Conservation (phyloP, 768 basidiomycete species). For the Wakefieldia striispora region DNA sequence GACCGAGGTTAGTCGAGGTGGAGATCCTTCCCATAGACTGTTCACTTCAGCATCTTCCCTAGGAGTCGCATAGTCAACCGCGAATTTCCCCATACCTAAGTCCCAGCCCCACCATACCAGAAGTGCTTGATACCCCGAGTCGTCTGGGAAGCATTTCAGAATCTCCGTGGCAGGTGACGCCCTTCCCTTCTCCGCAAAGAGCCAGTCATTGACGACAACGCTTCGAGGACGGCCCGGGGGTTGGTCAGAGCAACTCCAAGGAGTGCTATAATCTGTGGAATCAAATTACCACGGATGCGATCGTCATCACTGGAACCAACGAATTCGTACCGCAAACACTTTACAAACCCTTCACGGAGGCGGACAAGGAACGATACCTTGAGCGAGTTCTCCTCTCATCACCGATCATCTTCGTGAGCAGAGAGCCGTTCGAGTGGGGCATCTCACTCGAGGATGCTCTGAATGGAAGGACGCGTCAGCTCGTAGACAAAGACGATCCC, state of each 20-base stretch:
- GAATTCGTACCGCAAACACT: constrained; percentile 62
- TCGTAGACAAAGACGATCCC: constrained; percentile 52
- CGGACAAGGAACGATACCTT: constrained; percentile 70
- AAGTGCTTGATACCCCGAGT: background rate
- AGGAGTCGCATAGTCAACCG: background rate
- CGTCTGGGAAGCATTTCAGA: background rate
- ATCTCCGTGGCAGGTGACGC: constrained; percentile 4
- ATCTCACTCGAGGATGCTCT: constrained; percentile 60
- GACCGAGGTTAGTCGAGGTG: background rate
- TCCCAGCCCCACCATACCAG: background rate
- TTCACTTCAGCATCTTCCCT: background rate
- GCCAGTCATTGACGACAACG: background rate
- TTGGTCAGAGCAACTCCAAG: constrained; percentile 3
- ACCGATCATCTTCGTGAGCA: constrained; percentile 60
- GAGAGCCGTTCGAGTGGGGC: constrained; percentile 53
- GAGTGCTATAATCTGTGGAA: constrained; percentile 19
- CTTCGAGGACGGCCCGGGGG: background rate
- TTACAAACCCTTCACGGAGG: constrained; percentile 69
- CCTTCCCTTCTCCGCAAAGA: background rate
- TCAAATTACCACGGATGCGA: constrained; percentile 1
- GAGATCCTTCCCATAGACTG: background rate
- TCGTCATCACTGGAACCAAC: constrained; percentile 32
- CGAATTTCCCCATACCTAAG: background rate
- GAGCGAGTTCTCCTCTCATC: constrained; percentile 59
- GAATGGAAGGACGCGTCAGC: constrained; percentile 50